Percentiles rank a stretch among this genome's conserved stretches.
phyloP scores from a whole-genome alignment of 2,329 filamentous ascomycete species.

The Hypoxylon sp. region DNA sequence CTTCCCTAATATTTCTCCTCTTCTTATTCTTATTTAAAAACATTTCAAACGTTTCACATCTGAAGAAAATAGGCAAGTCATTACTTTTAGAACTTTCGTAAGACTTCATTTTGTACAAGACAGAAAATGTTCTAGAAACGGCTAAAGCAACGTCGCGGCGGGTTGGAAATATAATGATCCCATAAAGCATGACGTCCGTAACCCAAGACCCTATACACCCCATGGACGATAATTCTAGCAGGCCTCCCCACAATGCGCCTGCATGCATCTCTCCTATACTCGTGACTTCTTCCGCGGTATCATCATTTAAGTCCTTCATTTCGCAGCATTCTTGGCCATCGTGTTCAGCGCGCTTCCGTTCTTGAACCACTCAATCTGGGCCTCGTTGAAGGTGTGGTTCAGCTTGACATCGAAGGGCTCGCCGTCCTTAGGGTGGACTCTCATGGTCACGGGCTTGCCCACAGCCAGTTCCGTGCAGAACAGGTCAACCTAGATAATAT shows the following conservation, averaged over 20 bases:
- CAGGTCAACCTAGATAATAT: conserved; percentile 75
- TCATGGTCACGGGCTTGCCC: conserved; percentile 92
- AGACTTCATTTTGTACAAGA: conserved; percentile 58
- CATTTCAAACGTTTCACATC: neutral
- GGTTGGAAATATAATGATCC: conserved; percentile 50
- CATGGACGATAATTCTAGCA: conserved; percentile 52
- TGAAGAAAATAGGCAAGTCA: neutral
- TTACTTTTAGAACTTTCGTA: conserved; percentile 44
- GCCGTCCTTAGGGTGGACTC: conserved; percentile 92
- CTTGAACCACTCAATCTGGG: conserved; percentile 99
- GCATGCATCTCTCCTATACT: conserved; percentile 47
- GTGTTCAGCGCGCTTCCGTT: conserved; percentile 98
- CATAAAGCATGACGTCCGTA: conserved; percentile 52
- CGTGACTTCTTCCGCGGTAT: conserved; percentile 26
- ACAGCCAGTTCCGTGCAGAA: conserved; percentile 90
- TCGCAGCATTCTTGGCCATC: conserved; percentile 81
- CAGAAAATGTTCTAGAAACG: conserved; percentile 51
- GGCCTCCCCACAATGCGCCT: conserved; percentile 54
- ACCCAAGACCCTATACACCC: conserved; percentile 54
- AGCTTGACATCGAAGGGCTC: conserved; percentile 85
- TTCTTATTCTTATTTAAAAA: neutral
- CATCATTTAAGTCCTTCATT: conserved; percentile 50
- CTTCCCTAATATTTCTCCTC: neutral
- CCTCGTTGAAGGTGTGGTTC: conserved; percentile 96
- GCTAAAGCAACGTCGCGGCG: conserved; percentile 49